These are phyloP conservation scores for Penicillium daleae DNA, from an alignment of 495 filamentous ascomycete species.

Conservation along the genomic window DNA sequence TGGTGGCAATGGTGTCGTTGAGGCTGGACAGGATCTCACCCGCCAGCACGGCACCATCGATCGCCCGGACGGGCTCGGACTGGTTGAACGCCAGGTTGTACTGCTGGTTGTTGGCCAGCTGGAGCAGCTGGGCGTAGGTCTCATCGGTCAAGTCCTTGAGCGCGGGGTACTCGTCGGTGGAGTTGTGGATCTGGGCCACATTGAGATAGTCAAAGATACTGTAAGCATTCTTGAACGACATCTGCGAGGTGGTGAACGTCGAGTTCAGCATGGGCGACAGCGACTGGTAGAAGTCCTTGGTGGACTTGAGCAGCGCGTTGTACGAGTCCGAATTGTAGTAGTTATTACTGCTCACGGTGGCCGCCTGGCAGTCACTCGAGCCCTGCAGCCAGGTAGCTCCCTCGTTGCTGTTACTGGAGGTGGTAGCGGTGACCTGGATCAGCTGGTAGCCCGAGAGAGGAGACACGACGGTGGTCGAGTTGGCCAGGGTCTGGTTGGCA, in stretches of 20 bases:
- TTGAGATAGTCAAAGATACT: constrained; percentile 62
- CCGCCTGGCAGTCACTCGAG: constrained; percentile 61
- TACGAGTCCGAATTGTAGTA: constrained; percentile 70
- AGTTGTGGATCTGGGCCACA: constrained; percentile 58
- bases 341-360: constrained; percentile 68
- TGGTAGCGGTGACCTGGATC: constrained; percentile 53
- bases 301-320: constrained; percentile 52
- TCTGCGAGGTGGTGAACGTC: constrained; percentile 55
- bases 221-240: constrained; percentile 75
- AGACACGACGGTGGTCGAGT: constrained; percentile 55
- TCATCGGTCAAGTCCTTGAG: constrained; percentile 38
- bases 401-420: constrained; percentile 53
- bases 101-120: constrained; percentile 55
- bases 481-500: constrained; percentile 46
- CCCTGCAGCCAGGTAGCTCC: constrained; percentile 62
- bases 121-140: constrained; percentile 42
- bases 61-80: constrained; percentile 50
- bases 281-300: constrained; percentile 65
- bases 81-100: constrained; percentile 57
- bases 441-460: constrained; percentile 66
- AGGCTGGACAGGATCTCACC: constrained; percentile 47
- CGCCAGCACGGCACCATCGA: constrained; percentile 53
- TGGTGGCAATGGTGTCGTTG: constrained; percentile 45
- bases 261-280: constrained; percentile 63
- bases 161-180: constrained; percentile 38